Percentiles rank a stretch among this genome's conserved stretches.
phyloP scores from a whole-genome alignment of 2,329 filamentous ascomycete species.

The Ophiosphaerella herpotricha region DNA sequence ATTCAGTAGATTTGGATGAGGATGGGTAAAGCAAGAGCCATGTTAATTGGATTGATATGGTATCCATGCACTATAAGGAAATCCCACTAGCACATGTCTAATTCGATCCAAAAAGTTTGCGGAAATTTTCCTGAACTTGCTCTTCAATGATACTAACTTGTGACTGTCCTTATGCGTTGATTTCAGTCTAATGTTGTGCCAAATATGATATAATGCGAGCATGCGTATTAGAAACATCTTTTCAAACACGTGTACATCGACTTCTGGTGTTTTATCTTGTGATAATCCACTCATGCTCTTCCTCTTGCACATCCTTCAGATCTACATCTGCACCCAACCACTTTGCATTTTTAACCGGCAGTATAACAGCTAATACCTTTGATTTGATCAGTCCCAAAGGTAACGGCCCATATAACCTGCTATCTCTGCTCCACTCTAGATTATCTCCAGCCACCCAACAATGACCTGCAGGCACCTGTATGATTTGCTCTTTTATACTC shows the following conservation, averaged over 20 bases:
- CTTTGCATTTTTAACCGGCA: conserved; percentile 28
- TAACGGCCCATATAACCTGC: conserved; percentile 81
- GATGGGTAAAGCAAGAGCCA: no score
- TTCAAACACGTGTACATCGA: neutral
- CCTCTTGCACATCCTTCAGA: conserved; percentile 11
- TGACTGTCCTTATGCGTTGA: no score
- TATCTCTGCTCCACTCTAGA: conserved; percentile 80
- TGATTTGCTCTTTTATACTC: conserved; percentile 54
- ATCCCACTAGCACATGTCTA: no score
- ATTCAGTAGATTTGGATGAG: no score
- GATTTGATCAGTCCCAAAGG: conserved; percentile 83
- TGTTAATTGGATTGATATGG: no score
- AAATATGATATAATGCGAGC: no score
- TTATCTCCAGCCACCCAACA: conserved; percentile 94
- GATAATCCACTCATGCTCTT: conserved; percentile 15
- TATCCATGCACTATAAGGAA: no score
- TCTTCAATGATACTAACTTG: no score
- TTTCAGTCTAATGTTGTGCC: no score
- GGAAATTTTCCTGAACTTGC: no score
- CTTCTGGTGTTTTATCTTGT: neutral
- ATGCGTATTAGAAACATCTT: no score
- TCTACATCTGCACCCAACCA: conserved; percentile 28
- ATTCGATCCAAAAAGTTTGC: no score
- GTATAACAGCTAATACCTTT: conserved; percentile 66
- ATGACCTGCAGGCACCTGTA: conserved; percentile 86